Evolutionary conservation across 306 rosid species (phyloP), one percentile per base, ranked within the genome.

Genomic region (Canavalia ensiformis): DNA sequence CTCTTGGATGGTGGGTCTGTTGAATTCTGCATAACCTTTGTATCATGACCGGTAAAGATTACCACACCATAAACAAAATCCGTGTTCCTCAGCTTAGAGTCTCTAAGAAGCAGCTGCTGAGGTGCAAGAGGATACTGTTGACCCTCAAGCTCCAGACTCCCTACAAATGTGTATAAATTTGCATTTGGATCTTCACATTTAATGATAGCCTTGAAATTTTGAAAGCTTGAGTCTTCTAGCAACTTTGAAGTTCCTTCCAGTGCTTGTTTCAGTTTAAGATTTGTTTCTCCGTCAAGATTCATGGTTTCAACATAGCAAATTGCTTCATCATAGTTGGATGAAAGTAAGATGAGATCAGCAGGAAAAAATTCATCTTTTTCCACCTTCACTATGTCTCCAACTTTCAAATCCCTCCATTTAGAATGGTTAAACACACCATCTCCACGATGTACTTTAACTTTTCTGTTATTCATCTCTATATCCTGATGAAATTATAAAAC

Each of bases 121-220:
- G 97, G 99, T 5, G 92, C 56, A 70, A 96, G 99, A 76, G 99
- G 97, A 65, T 69, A 57, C 10, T 74, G 93, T 58, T 92, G 92
- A 54, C 86, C 97, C 70, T 79, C 98, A 18, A 88, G 64, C 62
- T 88, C 90, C 83, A 96, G 13, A 78, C 87, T 88, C 2, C 99
- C 99, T 7, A 93, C 92, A 68, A 93, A 96, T 2, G 98, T 13
- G 80, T 96, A 93, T 91, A 96, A 86, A 83, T 90, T 93, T 55
- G 99, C 98, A 88, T 96, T 96, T 41, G 99, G 99, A 69, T 96
- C 99, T 87, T 96, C 99, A 82, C 98, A 96, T 74, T 81, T 86
- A 66, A 96, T 90, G 58, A 78, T 71, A 29, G 94, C 97, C 90
- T 87, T 90, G 87, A 96, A 96, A 84, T 88, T 63, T 51, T 77